phyloP scores from a whole-genome alignment of 352 stramenopile species.

The Globisporangium middletonii region DNA sequence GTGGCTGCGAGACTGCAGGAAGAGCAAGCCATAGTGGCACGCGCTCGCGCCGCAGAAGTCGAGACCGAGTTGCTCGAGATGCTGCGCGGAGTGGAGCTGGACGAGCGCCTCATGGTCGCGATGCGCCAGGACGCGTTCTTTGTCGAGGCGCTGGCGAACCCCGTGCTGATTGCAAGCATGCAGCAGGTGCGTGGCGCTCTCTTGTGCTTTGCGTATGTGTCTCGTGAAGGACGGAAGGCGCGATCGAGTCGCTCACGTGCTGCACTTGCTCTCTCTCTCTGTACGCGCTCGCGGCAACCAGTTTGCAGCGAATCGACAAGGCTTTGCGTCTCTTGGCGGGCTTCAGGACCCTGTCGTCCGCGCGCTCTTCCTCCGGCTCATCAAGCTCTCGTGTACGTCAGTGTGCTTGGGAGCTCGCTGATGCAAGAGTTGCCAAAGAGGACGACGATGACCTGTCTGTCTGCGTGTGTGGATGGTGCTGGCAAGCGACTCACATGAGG shows the following conservation, averaged over 20 bases:
- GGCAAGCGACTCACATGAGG: too few relatives aligned
- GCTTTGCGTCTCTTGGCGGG: slow-evolving; percentile 25
- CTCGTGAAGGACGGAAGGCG: background rate
- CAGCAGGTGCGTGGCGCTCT: slow-evolving; percentile 35
- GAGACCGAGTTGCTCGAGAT: slow-evolving; percentile 30
- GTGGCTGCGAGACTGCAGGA: slow-evolving; percentile 3
- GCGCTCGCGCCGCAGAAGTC: slow-evolving; percentile 7
- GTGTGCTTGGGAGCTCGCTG: background rate
- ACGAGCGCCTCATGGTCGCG: slow-evolving; percentile 37
- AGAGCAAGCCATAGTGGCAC: background rate
- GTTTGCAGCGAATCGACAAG: slow-evolving; percentile 50
- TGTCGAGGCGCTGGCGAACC: slow-evolving; percentile 39
- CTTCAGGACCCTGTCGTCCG: slow-evolving; percentile 30
- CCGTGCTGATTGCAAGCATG: slow-evolving; percentile 44
- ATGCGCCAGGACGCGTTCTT: slow-evolving; percentile 64
- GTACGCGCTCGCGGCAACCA: slow-evolving; percentile 8
- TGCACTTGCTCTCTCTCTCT: slow-evolving; percentile 3
- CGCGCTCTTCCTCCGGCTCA: slow-evolving; percentile 63
- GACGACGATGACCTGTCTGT: background rate
- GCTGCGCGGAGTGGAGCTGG: slow-evolving; percentile 44
- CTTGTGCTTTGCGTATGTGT: background rate
- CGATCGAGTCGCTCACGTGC: background rate
- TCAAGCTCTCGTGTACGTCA: slow-evolving; percentile 47
- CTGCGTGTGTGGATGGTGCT: background rate
- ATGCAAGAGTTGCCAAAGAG: too few relatives aligned